Conservation (phyloP, 805 yeast species). For the Spathaspora passalidarum region DNA sequence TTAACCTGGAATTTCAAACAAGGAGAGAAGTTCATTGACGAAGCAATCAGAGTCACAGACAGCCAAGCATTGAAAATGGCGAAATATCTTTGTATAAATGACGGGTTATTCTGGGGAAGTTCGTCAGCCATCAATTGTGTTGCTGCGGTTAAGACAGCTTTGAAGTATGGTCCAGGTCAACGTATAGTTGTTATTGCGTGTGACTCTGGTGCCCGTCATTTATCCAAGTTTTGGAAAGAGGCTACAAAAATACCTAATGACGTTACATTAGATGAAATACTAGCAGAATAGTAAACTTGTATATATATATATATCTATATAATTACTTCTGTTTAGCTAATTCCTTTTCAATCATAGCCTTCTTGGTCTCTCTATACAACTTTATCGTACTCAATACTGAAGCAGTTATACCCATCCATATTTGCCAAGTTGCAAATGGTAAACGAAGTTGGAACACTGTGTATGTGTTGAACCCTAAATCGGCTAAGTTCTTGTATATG, state of each 20-base stretch:
- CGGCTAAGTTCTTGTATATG: slow-evolving; percentile 36
- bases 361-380: slow-evolving; percentile 37
- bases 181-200: slow-evolving; percentile 83
- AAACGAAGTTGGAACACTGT: slow-evolving; percentile 36
- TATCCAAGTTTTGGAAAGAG: slow-evolving; percentile 87
- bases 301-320: background rate
- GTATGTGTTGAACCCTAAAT: slow-evolving; percentile 38
- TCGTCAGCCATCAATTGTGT: slow-evolving; percentile 94
- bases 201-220: slow-evolving; percentile 87
- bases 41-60: slow-evolving; percentile 76
- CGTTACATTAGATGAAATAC: slow-evolving; percentile 34
- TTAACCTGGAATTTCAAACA: slow-evolving; percentile 75
- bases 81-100: slow-evolving; percentile 69
- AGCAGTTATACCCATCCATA: slow-evolving; percentile 46
- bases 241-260: slow-evolving; percentile 43
- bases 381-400: slow-evolving; percentile 35
- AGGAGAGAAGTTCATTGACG: slow-evolving; percentile 72
- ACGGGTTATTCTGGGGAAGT: slow-evolving; percentile 89
- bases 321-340: slow-evolving; percentile 5
- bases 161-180: slow-evolving; percentile 52
- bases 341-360: slow-evolving; percentile 18
- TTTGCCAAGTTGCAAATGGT: slow-evolving; percentile 39
- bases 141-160: slow-evolving; percentile 64
- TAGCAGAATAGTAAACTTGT: background rate
- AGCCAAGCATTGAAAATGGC: slow-evolving; percentile 88